Conservation (phyloP, 129 eudicot genomes). For the Solidago caesia region DNA sequence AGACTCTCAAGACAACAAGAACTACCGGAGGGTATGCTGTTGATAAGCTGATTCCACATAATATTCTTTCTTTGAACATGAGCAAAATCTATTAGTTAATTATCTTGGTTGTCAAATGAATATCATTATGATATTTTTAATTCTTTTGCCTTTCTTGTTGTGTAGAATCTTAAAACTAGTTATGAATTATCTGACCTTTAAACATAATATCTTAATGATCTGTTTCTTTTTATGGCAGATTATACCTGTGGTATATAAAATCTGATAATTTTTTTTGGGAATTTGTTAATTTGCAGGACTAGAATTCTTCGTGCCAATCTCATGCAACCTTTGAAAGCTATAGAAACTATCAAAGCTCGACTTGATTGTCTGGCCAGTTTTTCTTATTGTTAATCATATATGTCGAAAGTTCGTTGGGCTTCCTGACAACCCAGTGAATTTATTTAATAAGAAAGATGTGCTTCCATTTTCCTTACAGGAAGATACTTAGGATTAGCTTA, state of each 20-base stretch:
- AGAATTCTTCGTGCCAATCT: conserved; percentile 98
- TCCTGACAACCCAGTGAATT: background rate
- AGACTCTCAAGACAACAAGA: conserved; percentile 87
- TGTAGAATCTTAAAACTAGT: background rate
- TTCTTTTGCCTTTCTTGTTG: background rate
- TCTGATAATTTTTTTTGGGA: background rate
- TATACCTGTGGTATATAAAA: too few relatives aligned
- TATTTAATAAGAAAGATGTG: too few relatives aligned
- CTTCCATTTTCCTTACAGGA: too few relatives aligned
- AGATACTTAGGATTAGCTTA: too few relatives aligned
- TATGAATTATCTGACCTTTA: background rate
- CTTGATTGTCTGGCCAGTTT: conserved; percentile 93
- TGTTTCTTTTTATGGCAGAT: background rate
- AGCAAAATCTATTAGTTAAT: background rate
- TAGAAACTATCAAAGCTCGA: conserved; percentile 90
- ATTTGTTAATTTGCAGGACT: conserved; percentile 51
- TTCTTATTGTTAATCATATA: conserved; percentile 6
- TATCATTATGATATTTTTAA: conserved; percentile 2
- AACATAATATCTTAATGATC: background rate
- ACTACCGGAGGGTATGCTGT: conserved; percentile 86
- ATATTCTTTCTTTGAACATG: background rate
- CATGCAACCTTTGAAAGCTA: conserved; percentile 90
- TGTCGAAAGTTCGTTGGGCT: conserved; percentile 9
- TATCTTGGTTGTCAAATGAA: background rate
- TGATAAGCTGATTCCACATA: conserved; percentile 23